Evolutionary conservation across 768 basidiomycete species (phyloP), one percentile per base, ranked within the genome.

Genomic region (Suillus lakei): DNA sequence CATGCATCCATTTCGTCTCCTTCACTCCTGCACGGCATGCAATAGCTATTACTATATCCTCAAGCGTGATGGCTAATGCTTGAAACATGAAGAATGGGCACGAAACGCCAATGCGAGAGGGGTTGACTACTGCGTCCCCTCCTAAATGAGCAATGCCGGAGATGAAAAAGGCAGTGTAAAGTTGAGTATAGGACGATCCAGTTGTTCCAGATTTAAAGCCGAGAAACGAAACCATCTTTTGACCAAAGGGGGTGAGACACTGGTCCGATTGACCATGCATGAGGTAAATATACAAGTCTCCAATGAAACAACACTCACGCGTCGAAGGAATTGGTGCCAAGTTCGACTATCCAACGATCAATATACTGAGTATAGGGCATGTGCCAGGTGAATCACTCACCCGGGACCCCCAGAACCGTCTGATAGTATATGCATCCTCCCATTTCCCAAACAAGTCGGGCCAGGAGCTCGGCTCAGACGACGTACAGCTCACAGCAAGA

Each of bases 391-490:
- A 62, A 36, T 56, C 16, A 72, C 80, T 68, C 66, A 81, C 80
- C n/a, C n/a, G n/a, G n/a, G n/a, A n/a, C n/a, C 81, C 77, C 82
- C 82, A 84, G 30, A 80, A 74, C 8, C 73, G 71, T 23, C 79
- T 77, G 10, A 84, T 64, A 1, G 80, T 79, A 62, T 78, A 81
- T 10, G 79, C 78, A 30, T 82, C 75, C 15, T 62, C 56, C 60
- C 67, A 70, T 6, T 64, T 62, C 0, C 80, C 80, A 64, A 78
- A 83, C 5, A 80, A 43, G 26, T 71, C 70, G 2, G 81, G 80
- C 82, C 83, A 85, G 36, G 77, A 75, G 28, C 70, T 66, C 0
- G 80, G 79, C n/a, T 76, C 54, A n/a, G 74, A 74, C 5, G 65
- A 41, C 4, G 58, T 64, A 3, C 69, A 39, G 8, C 62, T 67